phyloP scores from a whole-genome alignment of 1,284 basidiomycete species.

The Porodaedalea pini region DNA sequence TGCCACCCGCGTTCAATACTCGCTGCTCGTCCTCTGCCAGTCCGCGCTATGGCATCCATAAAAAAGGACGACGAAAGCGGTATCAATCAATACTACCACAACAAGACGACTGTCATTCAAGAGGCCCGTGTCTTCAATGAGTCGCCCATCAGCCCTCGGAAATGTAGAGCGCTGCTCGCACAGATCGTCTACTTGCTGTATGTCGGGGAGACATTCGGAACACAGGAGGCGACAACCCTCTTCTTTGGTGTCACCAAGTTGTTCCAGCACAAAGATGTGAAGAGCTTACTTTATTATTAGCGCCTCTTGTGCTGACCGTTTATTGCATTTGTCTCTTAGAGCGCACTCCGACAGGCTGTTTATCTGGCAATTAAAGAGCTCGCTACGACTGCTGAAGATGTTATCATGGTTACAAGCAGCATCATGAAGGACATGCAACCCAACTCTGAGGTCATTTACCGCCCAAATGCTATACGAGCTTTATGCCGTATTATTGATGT shows the following conservation, averaged over 20 bases:
- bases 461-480: constrained; percentile 96
- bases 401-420: constrained; percentile 99
- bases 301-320: not conserved
- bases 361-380: constrained; percentile 99
- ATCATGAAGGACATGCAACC: constrained; percentile 99
- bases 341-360: constrained; percentile 95
- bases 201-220: constrained; percentile 91
- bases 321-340: constrained; percentile 45
- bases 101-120: constrained; percentile 95
- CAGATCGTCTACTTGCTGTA: constrained; percentile 96
- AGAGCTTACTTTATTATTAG: constrained; percentile 32
- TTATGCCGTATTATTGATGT: constrained; percentile 97
- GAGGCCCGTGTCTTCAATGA: constrained; percentile 99
- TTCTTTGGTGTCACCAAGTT: constrained; percentile 99
- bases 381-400: constrained; percentile 93
- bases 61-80: constrained; percentile 94
- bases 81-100: constrained; percentile 84
- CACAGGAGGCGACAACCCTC: constrained; percentile 94
- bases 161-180: constrained; percentile 94
- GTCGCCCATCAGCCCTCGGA: constrained; percentile 94
- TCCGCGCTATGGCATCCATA: constrained; percentile 65
- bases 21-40: constrained; percentile 8
- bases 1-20: too few species aligned
- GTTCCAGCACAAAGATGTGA: constrained; percentile 98
- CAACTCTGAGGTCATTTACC: constrained; percentile 97